These are phyloP conservation scores for Globisporangium spinosum DNA, from an alignment of 352 stramenopile species.

Conservation along the genomic window DNA sequence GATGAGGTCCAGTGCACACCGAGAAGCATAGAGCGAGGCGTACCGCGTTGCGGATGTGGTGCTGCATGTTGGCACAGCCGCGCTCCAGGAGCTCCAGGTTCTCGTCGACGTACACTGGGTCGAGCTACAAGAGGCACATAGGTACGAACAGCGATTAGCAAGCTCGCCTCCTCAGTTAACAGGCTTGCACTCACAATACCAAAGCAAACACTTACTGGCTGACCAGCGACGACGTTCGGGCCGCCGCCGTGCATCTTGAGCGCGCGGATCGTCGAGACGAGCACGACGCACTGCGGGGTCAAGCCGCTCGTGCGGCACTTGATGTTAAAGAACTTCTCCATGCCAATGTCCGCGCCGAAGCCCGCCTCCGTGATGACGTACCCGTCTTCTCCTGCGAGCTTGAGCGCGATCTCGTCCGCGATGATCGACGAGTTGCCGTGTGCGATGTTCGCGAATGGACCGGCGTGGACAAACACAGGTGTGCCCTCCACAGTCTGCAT, in stretches of 20 bases:
- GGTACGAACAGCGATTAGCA: background rate
- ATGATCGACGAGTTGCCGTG: conserved; percentile 98
- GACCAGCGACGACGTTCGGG: conserved; percentile 91
- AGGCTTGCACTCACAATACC: background rate
- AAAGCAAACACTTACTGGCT: conserved; percentile 63
- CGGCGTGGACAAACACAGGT: conserved; percentile 96
- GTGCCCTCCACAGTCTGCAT: conserved; percentile 98
- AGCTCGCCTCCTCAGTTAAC: background rate
- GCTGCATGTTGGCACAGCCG: conserved; percentile 92
- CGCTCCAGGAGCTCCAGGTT: conserved; percentile 92
- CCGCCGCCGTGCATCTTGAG: conserved; percentile 99
- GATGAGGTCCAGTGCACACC: no score
- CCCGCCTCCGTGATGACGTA: conserved; percentile 97
- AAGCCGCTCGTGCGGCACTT: conserved; percentile 96
- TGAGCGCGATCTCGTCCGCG: conserved; percentile 93
- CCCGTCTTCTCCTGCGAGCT: conserved; percentile 93
- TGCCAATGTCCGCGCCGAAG: conserved; percentile 97
- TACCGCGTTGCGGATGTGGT: conserved; percentile 96
- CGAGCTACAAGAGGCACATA: conserved; percentile 28
- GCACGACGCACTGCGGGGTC: conserved; percentile 95
- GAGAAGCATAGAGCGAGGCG: conserved; percentile 23
- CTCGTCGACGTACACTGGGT: conserved; percentile 93
- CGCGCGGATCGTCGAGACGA: conserved; percentile 97
- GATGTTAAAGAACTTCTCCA: conserved; percentile 99
- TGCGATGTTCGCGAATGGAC: conserved; percentile 98